Conservation (phyloP, 2,329 filamentous ascomycete genomes). For the Lasiodiplodia theobromae region DNA sequence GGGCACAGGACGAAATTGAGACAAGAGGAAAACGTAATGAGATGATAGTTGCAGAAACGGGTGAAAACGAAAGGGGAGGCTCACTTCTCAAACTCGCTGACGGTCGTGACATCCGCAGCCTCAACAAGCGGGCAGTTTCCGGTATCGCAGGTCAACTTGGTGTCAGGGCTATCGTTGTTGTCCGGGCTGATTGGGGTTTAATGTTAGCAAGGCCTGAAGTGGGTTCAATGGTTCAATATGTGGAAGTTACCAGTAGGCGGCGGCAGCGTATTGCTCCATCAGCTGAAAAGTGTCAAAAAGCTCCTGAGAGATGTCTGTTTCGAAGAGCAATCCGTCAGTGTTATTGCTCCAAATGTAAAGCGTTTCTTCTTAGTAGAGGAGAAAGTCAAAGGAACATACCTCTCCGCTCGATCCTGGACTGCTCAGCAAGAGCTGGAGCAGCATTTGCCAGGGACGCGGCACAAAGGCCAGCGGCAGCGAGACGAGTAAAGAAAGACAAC, state of each 20-base stretch:
- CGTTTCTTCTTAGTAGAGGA: not conserved
- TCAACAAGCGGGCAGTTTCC: conserved; percentile 59
- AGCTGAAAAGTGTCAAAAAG: conserved; percentile 53
- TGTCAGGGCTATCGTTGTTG: conserved; percentile 56
- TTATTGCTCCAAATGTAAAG: not conserved
- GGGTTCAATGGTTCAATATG: not conserved
- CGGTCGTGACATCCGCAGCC: conserved; percentile 52
- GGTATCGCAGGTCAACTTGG: conserved; percentile 53
- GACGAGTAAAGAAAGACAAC: conserved; percentile 17
- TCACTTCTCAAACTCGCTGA: conserved; percentile 59
- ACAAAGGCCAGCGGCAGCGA: conserved; percentile 8
- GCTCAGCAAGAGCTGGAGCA: not conserved
- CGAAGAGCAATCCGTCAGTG: not conserved
- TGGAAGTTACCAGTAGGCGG: conserved; percentile 54
- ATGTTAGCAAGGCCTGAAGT: not conserved
- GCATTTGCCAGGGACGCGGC: conserved; percentile 9
- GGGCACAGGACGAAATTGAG: not conserved
- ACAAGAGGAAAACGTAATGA: not conserved
- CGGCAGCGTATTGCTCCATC: conserved; percentile 61
- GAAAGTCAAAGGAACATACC: conserved; percentile 2
- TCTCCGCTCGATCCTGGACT: conserved; percentile 13
- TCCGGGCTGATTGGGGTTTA: conserved; percentile 32
- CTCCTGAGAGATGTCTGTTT: conserved; percentile 48
- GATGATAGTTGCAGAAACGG: not conserved
- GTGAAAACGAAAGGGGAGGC: conserved; percentile 31